Base-by-base conservation (phyloP, 192 early-diverging fungal species). In the Dissophora globulifera region DNA sequence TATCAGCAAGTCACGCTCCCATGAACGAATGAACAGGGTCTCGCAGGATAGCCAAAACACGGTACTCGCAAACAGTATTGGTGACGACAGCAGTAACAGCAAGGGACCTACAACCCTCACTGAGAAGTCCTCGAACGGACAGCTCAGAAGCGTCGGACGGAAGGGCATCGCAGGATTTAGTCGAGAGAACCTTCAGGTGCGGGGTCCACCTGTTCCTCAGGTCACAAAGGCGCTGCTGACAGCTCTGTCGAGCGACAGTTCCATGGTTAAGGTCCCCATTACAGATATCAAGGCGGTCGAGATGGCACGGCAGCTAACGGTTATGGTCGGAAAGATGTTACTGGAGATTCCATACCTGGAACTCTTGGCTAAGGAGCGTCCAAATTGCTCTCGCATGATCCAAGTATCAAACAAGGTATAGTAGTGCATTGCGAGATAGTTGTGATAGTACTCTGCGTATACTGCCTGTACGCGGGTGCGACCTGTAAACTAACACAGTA, bases 261-360 rank as follows among this genome's bases (percentile, higher is more conserved):
- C 49, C 0, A 59, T 75, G 62, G 3, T 12, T 22, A 75, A 85
- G 81, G 61, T 72, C 80, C 80, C 79, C 69, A 64, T 79, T 62
- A 81, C 90, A 29, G 91, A 95, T n/a, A 65, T 96, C 30, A 90
- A 90, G 27, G 87, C 94, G 2, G 45, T 89, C 3, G 93, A 96
- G 68, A 80, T 95, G 3, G 94, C 94, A 0, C 83, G 93, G 43
- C 94, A 96, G 71, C 71, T 95, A 45, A 96, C 94, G 10, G 83
- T 96, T n/a, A 86, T 93, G 83, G 89, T 92, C 41, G 83, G 82
- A 57, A 83, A 78, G 58, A 79, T 87, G 61, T 94, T 86, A 58
- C 75, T 74, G 50, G 83, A 83, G 47, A 90, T 96, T 67, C 85
- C 87, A 43, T 89, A 91, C 16, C 74, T 76, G 42, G 94, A 96